A percentile compares a stretch with the other conserved stretches of the same genome.
Conservation (phyloP, 2,329 filamentous ascomycete genomes). For the Colletotrichum destructivum region DNA sequence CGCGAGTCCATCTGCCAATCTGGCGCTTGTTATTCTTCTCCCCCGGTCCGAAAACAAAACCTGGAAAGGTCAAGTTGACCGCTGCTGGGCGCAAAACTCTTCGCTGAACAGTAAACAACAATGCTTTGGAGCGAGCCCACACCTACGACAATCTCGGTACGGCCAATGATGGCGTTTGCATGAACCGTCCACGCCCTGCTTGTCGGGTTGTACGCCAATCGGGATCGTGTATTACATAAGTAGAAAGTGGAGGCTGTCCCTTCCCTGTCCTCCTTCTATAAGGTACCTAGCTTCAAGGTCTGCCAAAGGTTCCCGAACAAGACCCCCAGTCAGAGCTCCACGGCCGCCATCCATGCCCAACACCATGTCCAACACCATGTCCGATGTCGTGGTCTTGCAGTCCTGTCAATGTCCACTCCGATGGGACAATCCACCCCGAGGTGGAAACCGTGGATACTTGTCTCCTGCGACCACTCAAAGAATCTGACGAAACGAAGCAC, state of each 20-base stretch:
- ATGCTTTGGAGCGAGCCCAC: neutral
- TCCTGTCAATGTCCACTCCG: slow-evolving; percentile 31
- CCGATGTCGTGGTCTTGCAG: slow-evolving; percentile 33
- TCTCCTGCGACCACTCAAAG: slow-evolving; percentile 13
- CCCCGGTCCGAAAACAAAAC: neutral
- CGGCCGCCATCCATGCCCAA: slow-evolving; percentile 25
- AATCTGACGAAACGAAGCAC: neutral
- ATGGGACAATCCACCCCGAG: slow-evolving; percentile 35
- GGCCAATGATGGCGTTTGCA: slow-evolving; percentile 30
- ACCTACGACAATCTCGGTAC: slow-evolving; percentile 1
- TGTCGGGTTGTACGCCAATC: slow-evolving; percentile 20
- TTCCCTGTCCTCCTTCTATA: no score
- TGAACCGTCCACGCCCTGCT: slow-evolving; percentile 5
- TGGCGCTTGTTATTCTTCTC: slow-evolving; percentile 4
- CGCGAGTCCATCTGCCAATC: neutral
- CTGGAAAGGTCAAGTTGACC: slow-evolving; percentile 10
- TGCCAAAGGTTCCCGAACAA: slow-evolving; percentile 12
- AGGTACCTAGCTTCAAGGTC: slow-evolving; percentile 2
- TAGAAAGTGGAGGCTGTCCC: neutral
- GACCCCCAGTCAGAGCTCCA: slow-evolving; percentile 7
- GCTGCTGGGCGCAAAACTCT: neutral
- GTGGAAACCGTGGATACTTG: slow-evolving; percentile 26
- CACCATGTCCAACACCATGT: slow-evolving; percentile 20
- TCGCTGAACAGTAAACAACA: neutral
- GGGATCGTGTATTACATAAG: slow-evolving; percentile 30